A percentile compares a stretch with the other conserved stretches of the same genome.
These are phyloP conservation scores for Myxozyma melibiosi DNA, from an alignment of 805 yeast genomes.

Conservation along the genomic window DNA sequence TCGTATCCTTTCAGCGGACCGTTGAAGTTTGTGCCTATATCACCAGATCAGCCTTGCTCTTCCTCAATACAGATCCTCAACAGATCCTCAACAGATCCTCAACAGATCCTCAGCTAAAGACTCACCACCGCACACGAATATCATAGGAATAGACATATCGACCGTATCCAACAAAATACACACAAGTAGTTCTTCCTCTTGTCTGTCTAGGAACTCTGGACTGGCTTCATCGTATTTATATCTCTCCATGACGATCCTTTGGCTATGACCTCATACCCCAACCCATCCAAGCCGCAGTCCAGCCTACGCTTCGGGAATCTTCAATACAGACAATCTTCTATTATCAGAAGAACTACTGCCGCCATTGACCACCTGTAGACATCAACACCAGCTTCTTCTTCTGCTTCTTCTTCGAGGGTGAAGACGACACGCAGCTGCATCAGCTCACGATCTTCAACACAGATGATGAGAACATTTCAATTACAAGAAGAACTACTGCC, in stretches of 20 bases:
- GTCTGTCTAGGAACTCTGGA: too few relatives aligned
- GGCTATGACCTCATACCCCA: too few relatives aligned
- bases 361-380: background rate
- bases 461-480: background rate
- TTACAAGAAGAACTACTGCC: background rate
- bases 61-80: constrained; percentile 12
- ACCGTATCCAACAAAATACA: too few relatives aligned
- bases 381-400: background rate
- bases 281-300: too few relatives aligned
- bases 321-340: background rate
- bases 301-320: too few relatives aligned
- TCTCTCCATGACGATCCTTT: background rate
- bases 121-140: constrained; percentile 35
- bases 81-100: background rate
- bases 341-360: background rate
- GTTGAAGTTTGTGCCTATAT: constrained; percentile 32
- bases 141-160: constrained; percentile 16
- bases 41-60: too few relatives aligned
- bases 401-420: background rate
- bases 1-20: constrained; percentile 35
- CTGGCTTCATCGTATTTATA: too few relatives aligned
- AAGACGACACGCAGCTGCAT: background rate
- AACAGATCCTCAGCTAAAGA: constrained; percentile 4
- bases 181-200: too few relatives aligned
- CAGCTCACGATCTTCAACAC: too few relatives aligned